Conservation (phyloP, 2,329 filamentous ascomycete genomes). For the Fusarium sp. region DNA sequence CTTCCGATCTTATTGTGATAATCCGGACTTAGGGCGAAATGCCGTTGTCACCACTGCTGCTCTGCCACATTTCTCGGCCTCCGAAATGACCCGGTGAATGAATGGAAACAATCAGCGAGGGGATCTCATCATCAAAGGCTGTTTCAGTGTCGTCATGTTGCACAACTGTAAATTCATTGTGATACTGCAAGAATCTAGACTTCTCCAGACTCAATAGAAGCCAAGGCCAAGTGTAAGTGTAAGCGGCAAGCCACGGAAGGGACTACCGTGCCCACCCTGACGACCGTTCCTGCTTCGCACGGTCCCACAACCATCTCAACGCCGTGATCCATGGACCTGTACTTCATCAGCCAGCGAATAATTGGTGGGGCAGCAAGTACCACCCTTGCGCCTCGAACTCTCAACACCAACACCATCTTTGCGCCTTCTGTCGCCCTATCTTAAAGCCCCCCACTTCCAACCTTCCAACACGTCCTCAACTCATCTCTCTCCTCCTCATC, state of each 20-base stretch:
- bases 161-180: not conserved
- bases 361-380: constrained; percentile 11
- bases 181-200: not conserved
- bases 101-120: not conserved
- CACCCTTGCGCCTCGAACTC: constrained; percentile 19
- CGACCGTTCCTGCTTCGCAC: constrained; percentile 36
- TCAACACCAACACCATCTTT: constrained; percentile 37
- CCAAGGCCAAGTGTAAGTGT: not conserved
- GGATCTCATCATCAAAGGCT: too few relatives aligned
- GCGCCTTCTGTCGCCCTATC: constrained; percentile 24
- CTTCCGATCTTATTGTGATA: not conserved
- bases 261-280: constrained; percentile 33
- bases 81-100: constrained; percentile 26
- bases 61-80: constrained; percentile 21
- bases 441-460: constrained; percentile 34
- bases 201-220: not conserved
- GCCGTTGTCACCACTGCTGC: constrained; percentile 15
- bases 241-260: constrained; percentile 29
- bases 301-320: constrained; percentile 30
- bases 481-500: constrained; percentile 12
- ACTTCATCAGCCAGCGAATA: not conserved
- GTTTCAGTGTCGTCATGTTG: not conserved
- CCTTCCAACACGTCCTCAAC: constrained; percentile 22
- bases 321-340: constrained; percentile 14
- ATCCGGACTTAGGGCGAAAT: constrained; percentile 29